phyloP scores from a whole-genome alignment of 345 rosid species.

The Gynandropsis gynandra region DNA sequence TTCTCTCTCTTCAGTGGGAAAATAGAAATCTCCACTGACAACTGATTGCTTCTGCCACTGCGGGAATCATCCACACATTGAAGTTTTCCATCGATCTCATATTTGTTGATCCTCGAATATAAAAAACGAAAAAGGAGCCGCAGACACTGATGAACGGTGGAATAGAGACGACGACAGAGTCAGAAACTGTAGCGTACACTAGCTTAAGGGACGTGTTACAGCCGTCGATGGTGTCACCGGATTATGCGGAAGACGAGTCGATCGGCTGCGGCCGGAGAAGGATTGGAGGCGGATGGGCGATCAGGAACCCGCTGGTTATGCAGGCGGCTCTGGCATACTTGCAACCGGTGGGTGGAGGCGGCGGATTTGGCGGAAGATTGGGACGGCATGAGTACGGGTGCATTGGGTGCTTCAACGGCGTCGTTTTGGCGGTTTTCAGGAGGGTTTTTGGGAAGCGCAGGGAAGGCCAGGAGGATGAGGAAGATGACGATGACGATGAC shows the following conservation, averaged over 20 bases:
- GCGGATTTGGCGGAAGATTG: slow-evolving; percentile 6
- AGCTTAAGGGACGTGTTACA: slow-evolving; percentile 45
- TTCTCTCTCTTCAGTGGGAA: too few relatives aligned
- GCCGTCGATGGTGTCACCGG: slow-evolving; percentile 24
- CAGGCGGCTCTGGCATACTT: slow-evolving; percentile 52
- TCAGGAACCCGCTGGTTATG: slow-evolving; percentile 49
- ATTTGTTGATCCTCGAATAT: too few relatives aligned
- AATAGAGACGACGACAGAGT: slow-evolving; percentile 27
- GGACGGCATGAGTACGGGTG: slow-evolving; percentile 30
- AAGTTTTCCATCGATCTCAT: too few relatives aligned
- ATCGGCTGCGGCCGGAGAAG: slow-evolving; percentile 39
- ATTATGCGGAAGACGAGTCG: slow-evolving; percentile 32
- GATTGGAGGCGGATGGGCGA: slow-evolving; percentile 12
- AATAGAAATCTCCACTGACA: too few relatives aligned
- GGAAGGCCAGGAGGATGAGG: slow-evolving; percentile 9
- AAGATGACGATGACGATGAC: background rate
- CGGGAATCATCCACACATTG: too few relatives aligned
- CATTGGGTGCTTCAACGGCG: slow-evolving; percentile 28
- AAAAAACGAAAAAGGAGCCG: too few relatives aligned
- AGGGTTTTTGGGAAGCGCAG: slow-evolving; percentile 9
- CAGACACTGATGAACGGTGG: background rate
- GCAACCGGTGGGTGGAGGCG: slow-evolving; percentile 36
- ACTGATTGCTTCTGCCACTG: too few relatives aligned
- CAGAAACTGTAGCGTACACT: slow-evolving; percentile 29
- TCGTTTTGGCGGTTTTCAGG: slow-evolving; percentile 19